Evolutionary conservation across 1,284 basidiomycete species (phyloP).

Genomic region (Pseudozyma hubeiensis): DNA sequence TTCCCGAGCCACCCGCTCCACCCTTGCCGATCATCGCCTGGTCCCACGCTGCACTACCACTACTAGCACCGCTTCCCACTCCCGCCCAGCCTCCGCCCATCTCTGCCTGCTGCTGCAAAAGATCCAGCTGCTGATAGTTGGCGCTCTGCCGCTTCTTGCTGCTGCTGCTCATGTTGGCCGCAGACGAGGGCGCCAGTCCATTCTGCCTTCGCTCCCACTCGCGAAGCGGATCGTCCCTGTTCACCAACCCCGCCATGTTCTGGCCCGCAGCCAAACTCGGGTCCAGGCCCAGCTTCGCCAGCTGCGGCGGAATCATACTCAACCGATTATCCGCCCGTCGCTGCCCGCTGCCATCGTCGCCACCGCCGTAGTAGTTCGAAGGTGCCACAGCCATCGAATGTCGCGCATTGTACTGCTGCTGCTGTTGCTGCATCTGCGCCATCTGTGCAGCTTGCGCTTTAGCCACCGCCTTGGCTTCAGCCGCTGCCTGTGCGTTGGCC

Average conservation of each 20-base stretch:
- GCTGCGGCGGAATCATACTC: constrained; percentile 89
- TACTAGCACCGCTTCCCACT: constrained; percentile 1
- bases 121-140: constrained; percentile 51
- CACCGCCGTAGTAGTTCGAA: constrained; percentile 35
- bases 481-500: constrained; percentile 31
- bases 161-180: constrained; percentile 35
- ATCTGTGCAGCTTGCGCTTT: constrained; percentile 55
- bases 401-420: constrained; percentile 38
- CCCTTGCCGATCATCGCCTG: constrained; percentile 14
- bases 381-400: constrained; percentile 40
- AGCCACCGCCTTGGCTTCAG: constrained; percentile 45
- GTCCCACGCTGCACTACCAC: constrained; percentile 17
- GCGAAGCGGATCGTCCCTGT: constrained; percentile 60
- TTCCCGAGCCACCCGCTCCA: constrained; percentile 18
- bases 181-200: constrained; percentile 44
- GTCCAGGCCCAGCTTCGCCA: constrained; percentile 71
- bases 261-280: constrained; percentile 33
- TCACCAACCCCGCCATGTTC: constrained; percentile 60
- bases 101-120: constrained; percentile 54
- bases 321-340: constrained; percentile 69
- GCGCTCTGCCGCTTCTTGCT: constrained; percentile 31
- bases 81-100: constrained; percentile 29
- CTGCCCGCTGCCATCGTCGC: constrained; percentile 12
- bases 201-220: constrained; percentile 74
- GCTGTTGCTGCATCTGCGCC: constrained; percentile 48